A percentile compares a stretch with the other conserved stretches of the same genome.
Conservation (phyloP, 768 basidiomycete species). For the Nevesoporus exiguus region DNA sequence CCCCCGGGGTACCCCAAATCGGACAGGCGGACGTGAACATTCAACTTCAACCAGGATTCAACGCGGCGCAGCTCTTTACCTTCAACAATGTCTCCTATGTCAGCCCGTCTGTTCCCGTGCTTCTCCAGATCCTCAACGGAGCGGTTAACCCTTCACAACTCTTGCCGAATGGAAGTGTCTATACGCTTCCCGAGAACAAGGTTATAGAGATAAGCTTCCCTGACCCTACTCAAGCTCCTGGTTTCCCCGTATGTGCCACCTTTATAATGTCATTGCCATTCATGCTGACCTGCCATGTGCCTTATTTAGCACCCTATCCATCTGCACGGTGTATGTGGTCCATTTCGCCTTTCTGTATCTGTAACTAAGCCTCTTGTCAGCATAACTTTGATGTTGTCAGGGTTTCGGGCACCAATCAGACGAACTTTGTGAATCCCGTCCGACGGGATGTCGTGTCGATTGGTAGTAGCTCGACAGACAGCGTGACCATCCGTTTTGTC, state of each 20-base stretch:
- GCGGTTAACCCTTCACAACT: constrained; percentile 41
- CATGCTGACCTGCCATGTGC: background rate
- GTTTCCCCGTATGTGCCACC: constrained; percentile 27
- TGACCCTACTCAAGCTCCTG: constrained; percentile 20
- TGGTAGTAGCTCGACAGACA: constrained; percentile 30
- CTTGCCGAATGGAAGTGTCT: constrained; percentile 47
- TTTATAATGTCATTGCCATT: background rate
- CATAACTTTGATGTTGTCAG: constrained; percentile 36
- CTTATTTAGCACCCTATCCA: constrained; percentile 38
- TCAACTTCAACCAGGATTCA: constrained; percentile 12
- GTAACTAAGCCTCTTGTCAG: constrained; percentile 11
- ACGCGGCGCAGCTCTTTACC: constrained; percentile 4
- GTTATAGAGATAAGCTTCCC: constrained; percentile 47
- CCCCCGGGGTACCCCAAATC: constrained; percentile 36
- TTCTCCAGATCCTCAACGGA: constrained; percentile 41
- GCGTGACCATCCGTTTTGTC: constrained; percentile 54
- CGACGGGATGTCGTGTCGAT: constrained; percentile 32
- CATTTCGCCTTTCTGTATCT: background rate
- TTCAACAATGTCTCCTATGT: constrained; percentile 32
- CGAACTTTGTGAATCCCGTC: constrained; percentile 37
- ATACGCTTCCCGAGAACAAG: constrained; percentile 41
- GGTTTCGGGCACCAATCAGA: constrained; percentile 20
- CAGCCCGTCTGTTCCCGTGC: constrained; percentile 39
- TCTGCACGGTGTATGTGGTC: constrained; percentile 37
- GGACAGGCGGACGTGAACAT: constrained; percentile 42